A percentile compares a stretch with the other conserved stretches of the same genome.
These are phyloP conservation scores for Curvularia spicifera DNA, from an alignment of 2,329 filamentous ascomycete genomes.

Conservation along the genomic window DNA sequence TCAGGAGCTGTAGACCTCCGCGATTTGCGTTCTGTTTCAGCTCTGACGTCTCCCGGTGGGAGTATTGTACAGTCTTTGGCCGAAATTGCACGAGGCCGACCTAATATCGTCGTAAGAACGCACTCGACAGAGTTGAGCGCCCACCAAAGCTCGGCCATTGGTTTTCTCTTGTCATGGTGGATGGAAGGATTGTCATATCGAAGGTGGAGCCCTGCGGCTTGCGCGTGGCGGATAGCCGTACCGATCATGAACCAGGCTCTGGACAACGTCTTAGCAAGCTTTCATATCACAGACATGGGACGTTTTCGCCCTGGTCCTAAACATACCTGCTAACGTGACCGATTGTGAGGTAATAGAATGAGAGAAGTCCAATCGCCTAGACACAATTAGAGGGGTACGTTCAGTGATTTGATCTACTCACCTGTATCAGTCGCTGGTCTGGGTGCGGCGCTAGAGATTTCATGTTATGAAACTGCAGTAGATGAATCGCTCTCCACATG, in stretches of 20 bases:
- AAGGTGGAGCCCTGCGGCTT: slow-evolving; percentile 47
- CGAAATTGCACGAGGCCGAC: slow-evolving; percentile 43
- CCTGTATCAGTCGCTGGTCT: slow-evolving; percentile 23
- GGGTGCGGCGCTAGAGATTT: slow-evolving; percentile 40
- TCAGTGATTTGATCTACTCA: background rate
- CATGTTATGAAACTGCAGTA: slow-evolving; percentile 23
- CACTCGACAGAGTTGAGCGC: slow-evolving; percentile 45
- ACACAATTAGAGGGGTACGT: slow-evolving; percentile 17
- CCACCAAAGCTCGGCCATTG: slow-evolving; percentile 48
- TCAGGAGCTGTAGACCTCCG: slow-evolving; percentile 6
- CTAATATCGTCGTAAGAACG: slow-evolving; percentile 43
- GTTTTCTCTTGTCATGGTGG: slow-evolving; percentile 33
- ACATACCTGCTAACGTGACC: slow-evolving; percentile 49
- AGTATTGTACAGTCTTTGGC: slow-evolving; percentile 41
- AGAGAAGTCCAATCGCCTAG: slow-evolving; percentile 43
- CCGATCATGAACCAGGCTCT: slow-evolving; percentile 49
- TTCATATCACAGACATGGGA: slow-evolving; percentile 11
- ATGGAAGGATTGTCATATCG: slow-evolving; percentile 37
- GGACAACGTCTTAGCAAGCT: slow-evolving; percentile 3
- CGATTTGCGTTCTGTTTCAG: slow-evolving; percentile 8
- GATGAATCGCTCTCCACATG: slow-evolving; percentile 33
- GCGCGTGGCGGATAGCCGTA: slow-evolving; percentile 45
- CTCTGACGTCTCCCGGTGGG: slow-evolving; percentile 9
- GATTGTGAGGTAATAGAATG: slow-evolving; percentile 47
- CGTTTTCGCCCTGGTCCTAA: background rate